Conservation (phyloP, 305 asterid genomes). For the Nicotiana rustica region DNA sequence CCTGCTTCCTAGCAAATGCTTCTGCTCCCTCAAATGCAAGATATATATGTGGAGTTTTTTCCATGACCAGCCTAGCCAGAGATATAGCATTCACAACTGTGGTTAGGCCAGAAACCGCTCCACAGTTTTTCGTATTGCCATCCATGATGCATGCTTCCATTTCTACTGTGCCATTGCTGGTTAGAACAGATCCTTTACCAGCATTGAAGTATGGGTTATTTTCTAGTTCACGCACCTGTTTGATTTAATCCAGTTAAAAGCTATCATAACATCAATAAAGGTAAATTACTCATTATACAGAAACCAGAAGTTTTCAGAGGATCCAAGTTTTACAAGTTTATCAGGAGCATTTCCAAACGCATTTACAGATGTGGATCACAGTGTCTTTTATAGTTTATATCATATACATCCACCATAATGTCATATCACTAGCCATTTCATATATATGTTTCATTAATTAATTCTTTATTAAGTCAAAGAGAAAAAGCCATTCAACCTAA, state of each 20-base stretch:
- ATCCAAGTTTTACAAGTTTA: neutral
- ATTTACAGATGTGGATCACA: neutral
- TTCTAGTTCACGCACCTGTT: slow-evolving; percentile 83
- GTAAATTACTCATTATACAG: neutral
- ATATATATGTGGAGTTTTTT: slow-evolving; percentile 88
- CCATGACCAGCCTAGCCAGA: slow-evolving; percentile 92
- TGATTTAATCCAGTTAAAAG: neutral
- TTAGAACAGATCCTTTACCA: slow-evolving; percentile 86
- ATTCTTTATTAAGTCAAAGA: neutral
- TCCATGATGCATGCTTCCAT: slow-evolving; percentile 98
- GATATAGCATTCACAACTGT: slow-evolving; percentile 81
- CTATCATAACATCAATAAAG: neutral
- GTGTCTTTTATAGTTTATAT: too few relatives aligned
- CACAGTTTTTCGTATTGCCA: slow-evolving; percentile 81
- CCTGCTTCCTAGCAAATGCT: slow-evolving; percentile 88
- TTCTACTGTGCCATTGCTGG: slow-evolving; percentile 78
- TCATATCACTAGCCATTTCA: too few relatives aligned
- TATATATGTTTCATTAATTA: too few relatives aligned
- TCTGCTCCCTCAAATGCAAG: slow-evolving; percentile 90
- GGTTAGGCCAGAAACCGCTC: slow-evolving; percentile 85
- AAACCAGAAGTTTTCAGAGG: neutral
- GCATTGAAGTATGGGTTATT: slow-evolving; percentile 80
- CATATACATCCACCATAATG: too few relatives aligned
- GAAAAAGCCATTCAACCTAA: neutral
- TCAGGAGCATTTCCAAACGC: neutral